Evolutionary conservation across 495 filamentous ascomycete species (phyloP), one percentile per base, ranked within the genome.

Genomic region (Platismatia glauca): DNA sequence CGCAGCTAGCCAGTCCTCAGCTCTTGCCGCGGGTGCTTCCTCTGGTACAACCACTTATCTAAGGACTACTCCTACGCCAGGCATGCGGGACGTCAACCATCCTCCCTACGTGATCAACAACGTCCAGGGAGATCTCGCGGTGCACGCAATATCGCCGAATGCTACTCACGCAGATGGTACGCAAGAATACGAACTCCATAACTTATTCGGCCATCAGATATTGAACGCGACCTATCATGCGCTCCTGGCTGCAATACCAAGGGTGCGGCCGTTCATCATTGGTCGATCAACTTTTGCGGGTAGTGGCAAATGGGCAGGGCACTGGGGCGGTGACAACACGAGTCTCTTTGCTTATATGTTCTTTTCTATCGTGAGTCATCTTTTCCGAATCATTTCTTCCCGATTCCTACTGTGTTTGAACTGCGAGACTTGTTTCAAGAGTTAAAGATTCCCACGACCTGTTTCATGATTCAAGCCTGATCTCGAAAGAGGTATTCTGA

Each of bases 321-420:
- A 95, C 71, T 95, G 90, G 90, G 89, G 89, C 18, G 90, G 90
- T 13, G 90, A 95, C 70, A 95, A 95, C 69, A 75, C 75, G 44
- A 85, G 84, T 7, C 75, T 79, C 18, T 94, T 85, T 82, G 74
- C 76, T 5, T 84, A 79, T 62, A 85, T 92, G 84, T 87, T 76
- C 74, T 88, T 89, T 71, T 85, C 85, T 34, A 95, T 95, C 69
- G n/a, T n/a, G n/a, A n/a, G n/a, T n/a, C n/a, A n/a, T n/a, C n/a
- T n/a, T n/a, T n/a, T n/a, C n/a, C n/a, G n/a, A n/a, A n/a, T n/a
- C n/a, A n/a, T n/a, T n/a, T n/a, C n/a, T n/a, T n/a, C n/a, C n/a
- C n/a, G n/a, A n/a, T n/a, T n/a, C n/a, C n/a, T n/a, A n/a, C n/a
- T n/a, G n/a, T n/a, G n/a, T n/a, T n/a, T n/a, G n/a, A n/a, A n/a